A percentile compares a stretch with the other conserved stretches of the same genome.
phyloP scores from a whole-genome alignment of 192 early-diverging fungal genomes.

The Umbelopsis sp. region DNA sequence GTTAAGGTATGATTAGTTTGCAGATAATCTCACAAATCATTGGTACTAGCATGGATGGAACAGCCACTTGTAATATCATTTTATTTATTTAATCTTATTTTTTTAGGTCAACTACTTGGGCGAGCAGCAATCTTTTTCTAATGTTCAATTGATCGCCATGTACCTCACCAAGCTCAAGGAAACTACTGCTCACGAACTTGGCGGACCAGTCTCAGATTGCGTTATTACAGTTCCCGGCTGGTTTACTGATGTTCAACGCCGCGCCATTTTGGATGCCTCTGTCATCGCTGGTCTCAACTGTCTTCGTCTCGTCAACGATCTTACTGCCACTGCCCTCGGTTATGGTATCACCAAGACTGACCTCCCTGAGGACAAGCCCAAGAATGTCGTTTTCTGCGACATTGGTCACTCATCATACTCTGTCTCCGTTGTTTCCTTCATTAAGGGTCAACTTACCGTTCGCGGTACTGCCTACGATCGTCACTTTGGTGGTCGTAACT shows the following conservation, averaged over 20 bases:
- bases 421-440: slow-evolving; percentile 86
- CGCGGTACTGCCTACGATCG: slow-evolving; percentile 91
- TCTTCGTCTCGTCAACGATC: slow-evolving; percentile 91
- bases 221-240: slow-evolving; percentile 94
- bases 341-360: slow-evolving; percentile 99
- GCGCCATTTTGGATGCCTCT: slow-evolving; percentile 84
- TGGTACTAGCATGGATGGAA: not conserved
- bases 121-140: slow-evolving; percentile 77
- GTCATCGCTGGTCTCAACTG: slow-evolving; percentile 89
- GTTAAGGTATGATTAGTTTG: slow-evolving; percentile 58
- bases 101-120: slow-evolving; percentile 77
- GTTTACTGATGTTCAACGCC: slow-evolving; percentile 94
- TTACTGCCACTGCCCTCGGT: slow-evolving; percentile 89
- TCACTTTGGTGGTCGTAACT: slow-evolving; percentile 94
- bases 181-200: slow-evolving; percentile 81
- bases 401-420: slow-evolving; percentile 79
- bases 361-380: slow-evolving; percentile 91
- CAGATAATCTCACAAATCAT: not conserved
- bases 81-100: slow-evolving; percentile 7
- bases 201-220: slow-evolving; percentile 83
- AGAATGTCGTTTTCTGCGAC: slow-evolving; percentile 92
- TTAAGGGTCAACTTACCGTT: slow-evolving; percentile 95
- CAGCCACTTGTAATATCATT: not conserved
- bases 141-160: slow-evolving; percentile 91
- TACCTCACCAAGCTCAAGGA: slow-evolving; percentile 93